A percentile compares a stretch with the other conserved stretches of the same genome.
Evolutionary conservation across 805 yeast genomes (phyloP).

Genomic region (Pichia sporocuriosa): DNA sequence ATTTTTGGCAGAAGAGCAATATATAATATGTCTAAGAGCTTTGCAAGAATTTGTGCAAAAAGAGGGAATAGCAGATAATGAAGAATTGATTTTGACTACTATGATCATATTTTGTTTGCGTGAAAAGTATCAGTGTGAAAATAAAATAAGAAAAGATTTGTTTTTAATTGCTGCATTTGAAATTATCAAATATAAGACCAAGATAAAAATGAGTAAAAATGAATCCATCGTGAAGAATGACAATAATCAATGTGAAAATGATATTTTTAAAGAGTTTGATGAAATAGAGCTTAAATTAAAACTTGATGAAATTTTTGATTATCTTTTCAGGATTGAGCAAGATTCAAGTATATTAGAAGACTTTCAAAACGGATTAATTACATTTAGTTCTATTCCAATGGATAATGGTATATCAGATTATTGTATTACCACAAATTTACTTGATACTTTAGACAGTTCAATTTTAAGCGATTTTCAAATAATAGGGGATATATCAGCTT

Average conservation of each 20-base stretch:
- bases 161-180: conserved; percentile 32
- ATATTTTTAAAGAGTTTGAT: too few species aligned
- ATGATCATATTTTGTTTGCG: conserved; percentile 34
- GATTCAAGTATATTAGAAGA: too few species aligned
- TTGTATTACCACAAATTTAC: too few species aligned
- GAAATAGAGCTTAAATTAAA: too few species aligned
- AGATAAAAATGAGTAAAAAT: background rate
- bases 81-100: conserved; percentile 36
- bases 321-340: too few species aligned
- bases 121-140: conserved; percentile 28
- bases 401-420: too few species aligned
- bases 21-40: conserved; percentile 6
- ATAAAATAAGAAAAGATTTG: conserved; percentile 23
- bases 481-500: conserved; percentile 2
- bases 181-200: conserved; percentile 25
- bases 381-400: too few species aligned
- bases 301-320: too few species aligned
- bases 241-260: background rate
- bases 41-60: conserved; percentile 15
- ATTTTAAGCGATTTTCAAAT: too few species aligned
- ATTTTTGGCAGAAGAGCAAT: background rate
- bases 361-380: too few species aligned
- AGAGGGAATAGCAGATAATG: conserved; percentile 25
- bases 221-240: background rate
- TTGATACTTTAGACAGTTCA: background rate